These are phyloP conservation scores for Pascua guehoae DNA, from an alignment of 1,284 basidiomycete species.

Conservation along the genomic window DNA sequence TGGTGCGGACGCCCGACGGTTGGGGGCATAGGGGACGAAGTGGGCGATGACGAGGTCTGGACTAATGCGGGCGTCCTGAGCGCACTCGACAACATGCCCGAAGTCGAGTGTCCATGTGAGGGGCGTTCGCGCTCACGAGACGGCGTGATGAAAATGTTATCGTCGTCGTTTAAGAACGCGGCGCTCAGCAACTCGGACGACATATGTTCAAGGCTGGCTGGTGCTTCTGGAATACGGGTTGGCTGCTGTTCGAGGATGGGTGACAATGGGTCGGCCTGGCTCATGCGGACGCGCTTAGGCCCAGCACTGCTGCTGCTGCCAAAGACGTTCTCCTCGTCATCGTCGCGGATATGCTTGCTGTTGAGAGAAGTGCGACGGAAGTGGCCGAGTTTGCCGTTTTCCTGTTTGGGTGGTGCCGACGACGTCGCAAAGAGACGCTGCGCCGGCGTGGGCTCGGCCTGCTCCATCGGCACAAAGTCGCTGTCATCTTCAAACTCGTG, in stretches of 20 bases:
- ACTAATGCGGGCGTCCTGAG: constrained; percentile 45
- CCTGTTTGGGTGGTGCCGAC: no score
- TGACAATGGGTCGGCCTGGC: constrained; percentile 29
- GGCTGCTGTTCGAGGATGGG: constrained; percentile 27
- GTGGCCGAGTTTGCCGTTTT: no score
- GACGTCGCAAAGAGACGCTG: neutral
- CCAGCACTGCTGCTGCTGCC: constrained; percentile 3
- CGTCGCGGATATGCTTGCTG: constrained; percentile 16
- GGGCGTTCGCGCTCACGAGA: constrained; percentile 26
- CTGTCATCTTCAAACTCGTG: constrained; percentile 34
- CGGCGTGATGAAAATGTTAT: constrained; percentile 42
- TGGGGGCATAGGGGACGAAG: constrained; percentile 47
- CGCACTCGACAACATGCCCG: constrained; percentile 27
- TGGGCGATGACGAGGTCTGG: constrained; percentile 45
- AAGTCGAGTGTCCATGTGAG: constrained; percentile 1
- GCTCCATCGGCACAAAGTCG: constrained; percentile 32
- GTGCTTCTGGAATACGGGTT: neutral
- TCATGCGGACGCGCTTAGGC: constrained; percentile 31
- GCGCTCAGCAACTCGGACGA: constrained; percentile 3
- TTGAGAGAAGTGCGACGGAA: constrained; percentile 6
- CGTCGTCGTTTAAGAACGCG: constrained; percentile 20
- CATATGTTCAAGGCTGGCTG: no score
- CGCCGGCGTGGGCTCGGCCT: neutral
- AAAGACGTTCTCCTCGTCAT: constrained; percentile 42
- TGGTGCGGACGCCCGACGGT: constrained; percentile 38